Evolutionary conservation across 768 basidiomycete species (phyloP).

Genomic region (Galerina sulciceps): DNA sequence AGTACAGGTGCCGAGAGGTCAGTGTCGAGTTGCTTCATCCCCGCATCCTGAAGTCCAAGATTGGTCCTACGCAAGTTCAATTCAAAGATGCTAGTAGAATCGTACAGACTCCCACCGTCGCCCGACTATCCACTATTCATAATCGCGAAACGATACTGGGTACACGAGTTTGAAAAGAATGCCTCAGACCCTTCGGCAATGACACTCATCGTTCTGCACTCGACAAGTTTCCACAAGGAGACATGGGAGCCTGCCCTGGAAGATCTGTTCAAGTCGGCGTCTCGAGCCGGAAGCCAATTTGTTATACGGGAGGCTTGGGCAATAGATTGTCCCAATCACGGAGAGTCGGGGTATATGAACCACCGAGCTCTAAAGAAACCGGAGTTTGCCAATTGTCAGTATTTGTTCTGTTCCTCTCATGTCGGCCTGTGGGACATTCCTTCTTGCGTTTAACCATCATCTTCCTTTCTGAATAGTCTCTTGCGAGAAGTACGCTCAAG

Average conservation of each 20-base stretch:
- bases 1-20: neutral
- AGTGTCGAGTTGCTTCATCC: neutral
- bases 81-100: conserved; percentile 20
- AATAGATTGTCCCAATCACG: conserved; percentile 77
- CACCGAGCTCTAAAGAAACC: conserved; percentile 44
- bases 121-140: conserved; percentile 50
- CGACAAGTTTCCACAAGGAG: conserved; percentile 78
- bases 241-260: conserved; percentile 68
- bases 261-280: conserved; percentile 43
- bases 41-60: neutral
- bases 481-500: conserved; percentile 66
- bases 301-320: conserved; percentile 64
- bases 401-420: neutral
- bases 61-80: neutral
- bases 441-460: conserved; percentile 1
- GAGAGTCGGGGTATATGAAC: conserved; percentile 62
- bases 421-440: neutral
- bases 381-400: conserved; percentile 52
- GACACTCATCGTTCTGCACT: conserved; percentile 67
- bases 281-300: conserved; percentile 7
- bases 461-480: conserved; percentile 45
- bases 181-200: conserved; percentile 44
- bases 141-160: conserved; percentile 63
- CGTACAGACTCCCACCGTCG: conserved; percentile 35
- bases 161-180: conserved; percentile 39